phyloP scores from a whole-genome alignment of 176 grass and related monocot genomes.

The Carex kokanica region DNA sequence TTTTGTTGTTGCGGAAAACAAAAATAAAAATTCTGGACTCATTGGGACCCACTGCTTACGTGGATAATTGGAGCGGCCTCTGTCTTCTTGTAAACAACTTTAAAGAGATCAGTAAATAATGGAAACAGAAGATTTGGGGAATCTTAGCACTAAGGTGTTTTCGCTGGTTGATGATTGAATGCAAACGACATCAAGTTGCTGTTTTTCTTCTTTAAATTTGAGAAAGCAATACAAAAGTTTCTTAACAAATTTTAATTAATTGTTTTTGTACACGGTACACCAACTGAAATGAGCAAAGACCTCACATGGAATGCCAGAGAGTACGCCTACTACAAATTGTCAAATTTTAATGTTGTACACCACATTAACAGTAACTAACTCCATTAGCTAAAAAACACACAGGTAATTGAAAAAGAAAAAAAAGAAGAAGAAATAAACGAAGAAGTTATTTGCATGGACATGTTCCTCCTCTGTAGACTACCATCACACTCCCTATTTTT shows the following conservation, averaged over 20 bases:
- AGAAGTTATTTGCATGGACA: not conserved
- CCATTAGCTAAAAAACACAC: not conserved
- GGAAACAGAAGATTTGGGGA: not conserved
- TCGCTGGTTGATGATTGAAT: not conserved
- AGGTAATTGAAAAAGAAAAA: not conserved
- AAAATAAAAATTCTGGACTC: not conserved
- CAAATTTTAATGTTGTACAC: slow-evolving; percentile 17
- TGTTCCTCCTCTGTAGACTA: not conserved
- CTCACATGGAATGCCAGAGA: slow-evolving; percentile 27
- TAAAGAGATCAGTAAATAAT: not conserved
- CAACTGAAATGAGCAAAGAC: too few relatives aligned
- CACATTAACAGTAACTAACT: slow-evolving; percentile 10
- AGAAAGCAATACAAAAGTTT: slow-evolving; percentile 10
- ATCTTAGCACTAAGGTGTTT: not conserved
- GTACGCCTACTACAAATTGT: not conserved
- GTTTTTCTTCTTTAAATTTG: slow-evolving; percentile 18
- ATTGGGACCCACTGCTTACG: not conserved
- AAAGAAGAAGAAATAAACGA: not conserved
- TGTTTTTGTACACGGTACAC: slow-evolving; percentile 28
- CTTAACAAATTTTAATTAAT: not conserved
- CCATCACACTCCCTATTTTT: not conserved
- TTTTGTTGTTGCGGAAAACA: not conserved
- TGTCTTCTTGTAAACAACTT: not conserved
- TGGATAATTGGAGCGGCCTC: not conserved
- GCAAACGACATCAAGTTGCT: slow-evolving; percentile 9